Base-by-base conservation (phyloP, 371 early-diverging fungal genomes). In the Mucor circinelloides region DNA sequence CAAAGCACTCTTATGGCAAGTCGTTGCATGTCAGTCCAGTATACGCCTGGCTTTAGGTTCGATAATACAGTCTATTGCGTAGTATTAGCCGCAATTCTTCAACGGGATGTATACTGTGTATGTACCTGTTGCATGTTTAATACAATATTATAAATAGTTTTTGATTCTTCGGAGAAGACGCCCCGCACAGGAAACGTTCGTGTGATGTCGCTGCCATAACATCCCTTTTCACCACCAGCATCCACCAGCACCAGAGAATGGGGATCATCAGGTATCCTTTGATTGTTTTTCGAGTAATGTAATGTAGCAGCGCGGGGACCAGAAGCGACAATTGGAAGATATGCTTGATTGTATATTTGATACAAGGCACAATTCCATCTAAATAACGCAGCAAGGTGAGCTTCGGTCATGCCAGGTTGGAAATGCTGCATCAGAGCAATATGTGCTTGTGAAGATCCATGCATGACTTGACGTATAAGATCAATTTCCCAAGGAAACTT, bases 11-110 rank as follows among this genome's bases (percentile, higher is more conserved):
- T 76, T 63, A 81, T 80, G n/a, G 94, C 91, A 34, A 95, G 76
- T 21, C 84, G 67, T 73, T 95, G 94, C 90, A 97, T 90, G 72
- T 93, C 95, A 68, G 87, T 86, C 95, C 95, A 97, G 74, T 89
- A 80, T n/a, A 91, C 90, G 60, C 93, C 93, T 0, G 92, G 90
- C 65, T 86, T 88, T 36, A 95, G 70, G 15, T 77, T 82, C 6
- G 66, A 73, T 9, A 95, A 60, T 2, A 83, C 84, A 36, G 79
- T 63, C 77, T 75, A 63, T 58, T n/a, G 10, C 19, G 28, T 32
- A 54, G 9, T 28, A 46, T 40, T 36, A 61, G 30, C 5, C 7
- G 48, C 13, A 5, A 50, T 23, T 12, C 3, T 62, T 36, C n/a
- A 46, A 46, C 1, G 19, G 10, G 8, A 31, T 13, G 7, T 21